Conservation (phyloP, 192 early-diverging fungal genomes). For the Rhizophagus sp. region DNA sequence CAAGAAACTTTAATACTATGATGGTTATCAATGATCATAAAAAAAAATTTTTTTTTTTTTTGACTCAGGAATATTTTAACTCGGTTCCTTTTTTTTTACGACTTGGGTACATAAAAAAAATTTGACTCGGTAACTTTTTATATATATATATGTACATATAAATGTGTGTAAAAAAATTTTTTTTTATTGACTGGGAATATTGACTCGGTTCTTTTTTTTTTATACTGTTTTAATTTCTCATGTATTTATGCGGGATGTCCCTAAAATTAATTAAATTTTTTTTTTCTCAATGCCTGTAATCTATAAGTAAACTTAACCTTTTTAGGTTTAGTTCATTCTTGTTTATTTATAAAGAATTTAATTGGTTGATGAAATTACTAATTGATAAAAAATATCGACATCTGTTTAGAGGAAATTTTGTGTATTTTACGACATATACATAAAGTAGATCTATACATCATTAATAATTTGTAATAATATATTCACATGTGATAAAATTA, state of each 20-base stretch:
- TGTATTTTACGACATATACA: too few relatives aligned
- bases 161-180: too few relatives aligned
- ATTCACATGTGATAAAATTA: too few relatives aligned
- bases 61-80: background rate
- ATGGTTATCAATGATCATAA: background rate
- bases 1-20: background rate
- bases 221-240: background rate
- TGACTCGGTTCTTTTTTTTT: background rate
- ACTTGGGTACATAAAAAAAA: too few relatives aligned
- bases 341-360: background rate
- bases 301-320: background rate
- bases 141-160: too few relatives aligned
- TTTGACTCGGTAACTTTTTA: too few relatives aligned
- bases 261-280: background rate
- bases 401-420: too few relatives aligned
- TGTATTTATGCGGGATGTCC: background rate
- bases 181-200: background rate
- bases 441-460: too few relatives aligned
- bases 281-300: background rate
- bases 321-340: background rate
- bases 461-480: too few relatives aligned
- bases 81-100: too few relatives aligned
- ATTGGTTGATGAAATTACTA: background rate
- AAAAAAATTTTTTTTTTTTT: background rate
- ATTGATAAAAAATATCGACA: background rate